Evolutionary conservation across 768 basidiomycete genomes (phyloP), one percentile per base, ranked within the genome.

Genomic region (Termitomyces eurrhizus): DNA sequence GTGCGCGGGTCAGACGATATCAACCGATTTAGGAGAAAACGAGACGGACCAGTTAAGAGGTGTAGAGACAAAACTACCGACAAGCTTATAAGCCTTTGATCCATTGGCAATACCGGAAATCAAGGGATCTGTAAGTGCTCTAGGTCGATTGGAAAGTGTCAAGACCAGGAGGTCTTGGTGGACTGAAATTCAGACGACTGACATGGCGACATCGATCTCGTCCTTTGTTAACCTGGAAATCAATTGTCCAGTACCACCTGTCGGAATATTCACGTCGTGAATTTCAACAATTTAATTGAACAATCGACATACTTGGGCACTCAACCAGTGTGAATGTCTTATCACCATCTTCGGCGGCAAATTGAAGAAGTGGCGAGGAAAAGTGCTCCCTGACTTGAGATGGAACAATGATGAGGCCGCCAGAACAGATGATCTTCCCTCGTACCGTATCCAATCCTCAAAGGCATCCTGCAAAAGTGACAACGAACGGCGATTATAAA

Each of bases 21-120:
- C 7, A 9, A 33, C 7, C n/a, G 32, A 3, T 39, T 16, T 44
- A 21, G n/a, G 13, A 42, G 21, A 44, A 36, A 12, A 53, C 32
- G 29, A 52, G 36, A 66, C 77, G 53, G 62, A 87, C 95, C 93
- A 98, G 76, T 92, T 89, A 46, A 98, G 76, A 2, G 95, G 92
- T 4, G 92, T 92, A 1, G 83, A 84, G 51, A 98, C 95, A 70
- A 93, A 98, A 68, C 91, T 92, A 7, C 96, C 95, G 4, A 96
- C 87, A 18, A 98, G 87, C 72, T 90, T 94, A 75, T 97, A 99
- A 7, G 89, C 84, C 56, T 83, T 81, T 0, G 90, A 90, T 1
- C 94, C 93, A 58, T 94, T 95, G 7, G 93, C 93, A 57, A 97
- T 92, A 0, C 95, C 95, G 53, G 93, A 90, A 63, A 97, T 93